Conservation (phyloP, 768 basidiomycete species). For the Termitomyces sp. region DNA sequence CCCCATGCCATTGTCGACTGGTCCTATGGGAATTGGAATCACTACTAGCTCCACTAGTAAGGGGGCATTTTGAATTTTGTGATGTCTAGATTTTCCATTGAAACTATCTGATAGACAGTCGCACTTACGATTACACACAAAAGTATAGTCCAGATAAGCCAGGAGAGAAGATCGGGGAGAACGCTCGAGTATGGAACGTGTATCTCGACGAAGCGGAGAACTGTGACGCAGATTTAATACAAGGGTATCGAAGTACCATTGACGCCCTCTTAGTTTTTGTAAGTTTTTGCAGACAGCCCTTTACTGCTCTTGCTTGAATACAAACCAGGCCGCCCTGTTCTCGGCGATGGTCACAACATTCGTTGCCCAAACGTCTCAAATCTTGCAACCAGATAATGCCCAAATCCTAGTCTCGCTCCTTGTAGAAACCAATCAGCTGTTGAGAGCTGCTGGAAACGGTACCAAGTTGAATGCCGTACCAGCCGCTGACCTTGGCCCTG, state of each 20-base stretch:
- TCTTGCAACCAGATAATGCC: background rate
- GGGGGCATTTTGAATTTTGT: background rate
- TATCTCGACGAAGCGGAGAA: background rate
- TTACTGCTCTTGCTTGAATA: background rate
- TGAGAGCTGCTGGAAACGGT: background rate
- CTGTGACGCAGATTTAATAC: background rate
- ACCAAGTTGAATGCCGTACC: background rate
- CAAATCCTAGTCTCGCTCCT: background rate
- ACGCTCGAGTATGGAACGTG: background rate
- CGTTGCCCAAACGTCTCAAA: background rate
- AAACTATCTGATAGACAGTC: background rate
- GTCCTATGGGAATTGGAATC: too few species aligned
- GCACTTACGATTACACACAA: background rate
- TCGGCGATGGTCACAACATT: background rate
- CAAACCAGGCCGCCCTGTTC: background rate
- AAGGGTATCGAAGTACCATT: background rate
- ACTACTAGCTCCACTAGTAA: too few species aligned
- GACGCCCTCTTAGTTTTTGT: background rate
- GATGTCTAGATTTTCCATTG: too few species aligned
- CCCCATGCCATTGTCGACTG: too few species aligned
- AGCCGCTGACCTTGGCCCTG: background rate
- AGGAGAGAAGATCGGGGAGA: background rate
- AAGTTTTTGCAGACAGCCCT: background rate
- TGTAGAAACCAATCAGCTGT: background rate
- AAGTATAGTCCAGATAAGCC: background rate